Evolutionary conservation across 768 basidiomycete genomes (phyloP).

Genomic region (Termitomyces sp.): DNA sequence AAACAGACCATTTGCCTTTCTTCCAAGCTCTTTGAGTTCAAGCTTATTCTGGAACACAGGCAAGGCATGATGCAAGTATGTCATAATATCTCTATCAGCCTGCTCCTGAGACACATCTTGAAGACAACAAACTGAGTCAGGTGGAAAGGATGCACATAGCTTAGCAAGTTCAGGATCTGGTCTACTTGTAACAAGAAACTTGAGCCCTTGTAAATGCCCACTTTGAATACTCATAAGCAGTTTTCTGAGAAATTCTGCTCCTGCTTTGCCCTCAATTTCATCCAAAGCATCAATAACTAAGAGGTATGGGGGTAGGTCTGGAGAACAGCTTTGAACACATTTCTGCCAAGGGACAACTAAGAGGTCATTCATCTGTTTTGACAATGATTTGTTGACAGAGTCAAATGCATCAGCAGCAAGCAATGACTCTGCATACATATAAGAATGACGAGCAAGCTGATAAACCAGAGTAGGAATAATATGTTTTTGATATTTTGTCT

Average conservation of each 20-base stretch:
- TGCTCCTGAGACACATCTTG: constrained; percentile 1
- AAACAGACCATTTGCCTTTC: not conserved
- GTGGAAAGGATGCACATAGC: constrained; percentile 16
- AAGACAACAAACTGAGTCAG: constrained; percentile 16
- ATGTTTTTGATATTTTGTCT: too few species aligned
- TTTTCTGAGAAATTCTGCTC: constrained; percentile 8
- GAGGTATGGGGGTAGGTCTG: constrained; percentile 5
- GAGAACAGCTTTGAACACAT: not conserved
- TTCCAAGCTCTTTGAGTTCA: not conserved
- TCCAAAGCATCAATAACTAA: constrained; percentile 12
- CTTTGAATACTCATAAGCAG: not conserved
- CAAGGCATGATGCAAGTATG: not conserved
- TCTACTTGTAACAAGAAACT: constrained; percentile 17
- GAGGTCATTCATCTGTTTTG: constrained; percentile 17
- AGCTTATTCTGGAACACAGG: not conserved
- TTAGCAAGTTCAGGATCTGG: constrained; percentile 12
- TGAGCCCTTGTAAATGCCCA: not conserved
- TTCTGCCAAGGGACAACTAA: not conserved
- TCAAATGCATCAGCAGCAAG: too few species aligned
- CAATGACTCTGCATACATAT: too few species aligned
- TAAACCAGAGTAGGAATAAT: too few species aligned
- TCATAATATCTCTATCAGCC: not conserved
- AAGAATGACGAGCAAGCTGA: too few species aligned
- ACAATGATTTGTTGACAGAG: not conserved
- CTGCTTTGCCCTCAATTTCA: constrained; percentile 11